These are phyloP conservation scores for Sphagnum contortum DNA, from an alignment of 225 moss, liverwort and hornwort genomes.

Conservation along the genomic window DNA sequence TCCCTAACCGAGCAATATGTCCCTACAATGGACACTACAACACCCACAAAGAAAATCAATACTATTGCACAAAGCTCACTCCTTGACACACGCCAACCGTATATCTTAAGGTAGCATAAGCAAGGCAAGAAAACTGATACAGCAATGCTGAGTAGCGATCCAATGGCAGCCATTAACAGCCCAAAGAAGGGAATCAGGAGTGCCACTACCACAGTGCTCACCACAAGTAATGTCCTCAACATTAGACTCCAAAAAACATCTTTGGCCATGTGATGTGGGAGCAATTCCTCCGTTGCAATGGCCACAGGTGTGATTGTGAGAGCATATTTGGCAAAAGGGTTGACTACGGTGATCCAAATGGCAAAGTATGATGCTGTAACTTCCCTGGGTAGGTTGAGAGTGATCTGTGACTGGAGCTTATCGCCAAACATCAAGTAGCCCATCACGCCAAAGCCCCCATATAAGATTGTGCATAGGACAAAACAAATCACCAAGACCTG, in stretches of 20 bases:
- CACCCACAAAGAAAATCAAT: conserved; percentile 33
- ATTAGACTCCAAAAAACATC: conserved; percentile 40
- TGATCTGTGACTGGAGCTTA: conserved; percentile 69
- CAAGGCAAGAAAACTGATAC: conserved; percentile 79
- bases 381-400: conserved; percentile 55
- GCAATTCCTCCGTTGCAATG: conserved; percentile 71
- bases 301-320: conserved; percentile 68
- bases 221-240: conserved; percentile 48
- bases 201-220: conserved; percentile 51
- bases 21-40: conserved; percentile 39
- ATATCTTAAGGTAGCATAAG: conserved; percentile 63
- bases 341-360: conserved; percentile 80
- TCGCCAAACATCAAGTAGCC: conserved; percentile 92
- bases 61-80: conserved; percentile 21
- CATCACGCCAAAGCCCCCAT: conserved; percentile 61
- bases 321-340: conserved; percentile 85
- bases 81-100: conserved; percentile 17
- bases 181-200: conserved; percentile 71
- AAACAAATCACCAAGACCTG: conserved; percentile 78
- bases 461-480: conserved; percentile 44
- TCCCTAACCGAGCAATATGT: conserved; percentile 59
- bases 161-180: conserved; percentile 83
- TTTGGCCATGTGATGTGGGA: conserved; percentile 30
- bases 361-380: conserved; percentile 63
- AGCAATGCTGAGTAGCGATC: conserved; percentile 62